Base-by-base conservation (phyloP, 768 basidiomycete species). In the Obba rivulosa region DNA sequence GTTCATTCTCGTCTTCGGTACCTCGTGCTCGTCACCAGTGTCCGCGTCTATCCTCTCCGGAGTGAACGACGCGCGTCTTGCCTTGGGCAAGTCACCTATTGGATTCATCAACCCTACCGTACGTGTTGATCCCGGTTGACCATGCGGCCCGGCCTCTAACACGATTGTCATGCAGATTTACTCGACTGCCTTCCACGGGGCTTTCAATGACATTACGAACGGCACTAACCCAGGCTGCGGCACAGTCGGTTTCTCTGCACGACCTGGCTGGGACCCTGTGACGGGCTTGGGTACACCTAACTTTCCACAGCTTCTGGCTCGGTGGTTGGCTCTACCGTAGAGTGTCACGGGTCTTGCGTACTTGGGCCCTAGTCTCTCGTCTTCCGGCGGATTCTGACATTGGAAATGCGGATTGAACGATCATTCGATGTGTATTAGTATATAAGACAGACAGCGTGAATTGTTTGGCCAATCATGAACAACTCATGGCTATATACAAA, bases 41-140 rank as follows among this genome's bases (percentile, higher is more conserved):
- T 81, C 87, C 45, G 75, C 85, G 3, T 75, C 72, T n/a, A 67
- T 87, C 40, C 67, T 86, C 11, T 72, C 83, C 5, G 73, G 85
- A 51, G 62, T 87, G 24, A 70, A 69, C 48, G 67, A 66, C 45
- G 60, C 58, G 17, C 57, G 58, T n/a, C 45, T 69, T 28, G 55
- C 63, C 9, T 42, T 50, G 4, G 62, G 65, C 1, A 61, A 60
- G 44, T 41, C 49, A 3, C 48, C 68, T 1, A 59, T 70, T 9
- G 69, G 69, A 1, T 70, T 67, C 61, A 57, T 70, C 45, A 69
- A 69, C 54, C 66, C 69, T 23, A 48, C 50, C 8, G 56, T 54
- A 24, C 16, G 50, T 53, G 16, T 9, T 11, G 20, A 10, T 35
- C 38, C 35, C 20, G 10, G 10, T 20, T 36, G 13, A 44, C 17